These are phyloP conservation scores for Ophiostoma triangulosporum DNA, from an alignment of 2,329 filamentous ascomycete genomes.

Conservation along the genomic window DNA sequence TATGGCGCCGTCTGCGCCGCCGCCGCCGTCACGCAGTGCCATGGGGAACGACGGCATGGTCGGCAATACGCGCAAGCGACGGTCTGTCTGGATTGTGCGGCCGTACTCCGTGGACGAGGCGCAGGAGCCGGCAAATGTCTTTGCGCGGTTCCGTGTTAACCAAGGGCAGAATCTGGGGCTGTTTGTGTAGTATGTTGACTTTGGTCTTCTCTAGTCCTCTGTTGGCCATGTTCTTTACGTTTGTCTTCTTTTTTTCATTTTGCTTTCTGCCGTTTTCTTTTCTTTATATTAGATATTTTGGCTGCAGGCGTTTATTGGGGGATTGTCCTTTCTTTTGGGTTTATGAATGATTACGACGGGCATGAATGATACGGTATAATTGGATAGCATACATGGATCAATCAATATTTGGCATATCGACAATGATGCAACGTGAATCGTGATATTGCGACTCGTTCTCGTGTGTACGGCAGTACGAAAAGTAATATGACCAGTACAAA, in stretches of 20 bases:
- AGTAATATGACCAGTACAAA: too few relatives aligned
- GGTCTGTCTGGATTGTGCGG: constrained; percentile 20
- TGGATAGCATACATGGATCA: neutral
- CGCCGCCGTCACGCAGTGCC: neutral
- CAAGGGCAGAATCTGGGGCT: constrained; percentile 15
- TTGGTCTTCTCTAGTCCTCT: neutral
- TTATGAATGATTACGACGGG: neutral
- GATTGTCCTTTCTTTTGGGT: neutral
- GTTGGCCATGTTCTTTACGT: neutral
- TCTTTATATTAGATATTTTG: too few relatives aligned
- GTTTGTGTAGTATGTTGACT: constrained; percentile 13
- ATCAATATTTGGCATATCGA: too few relatives aligned
- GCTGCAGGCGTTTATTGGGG: too few relatives aligned
- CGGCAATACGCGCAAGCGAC: constrained; percentile 10
- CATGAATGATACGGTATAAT: neutral
- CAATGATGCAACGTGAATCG: too few relatives aligned
- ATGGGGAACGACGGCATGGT: constrained; percentile 2
- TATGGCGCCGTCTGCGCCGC: neutral
- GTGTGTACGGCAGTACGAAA: too few relatives aligned
- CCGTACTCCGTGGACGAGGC: constrained; percentile 16
- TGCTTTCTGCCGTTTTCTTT: neutral
- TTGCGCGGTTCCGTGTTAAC: constrained; percentile 16
- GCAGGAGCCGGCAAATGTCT: constrained; percentile 15
- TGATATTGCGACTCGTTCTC: too few relatives aligned
- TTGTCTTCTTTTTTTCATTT: neutral